These are phyloP conservation scores for Yarrowia sp. DNA, from an alignment of 805 yeast genomes.

Conservation along the genomic window DNA sequence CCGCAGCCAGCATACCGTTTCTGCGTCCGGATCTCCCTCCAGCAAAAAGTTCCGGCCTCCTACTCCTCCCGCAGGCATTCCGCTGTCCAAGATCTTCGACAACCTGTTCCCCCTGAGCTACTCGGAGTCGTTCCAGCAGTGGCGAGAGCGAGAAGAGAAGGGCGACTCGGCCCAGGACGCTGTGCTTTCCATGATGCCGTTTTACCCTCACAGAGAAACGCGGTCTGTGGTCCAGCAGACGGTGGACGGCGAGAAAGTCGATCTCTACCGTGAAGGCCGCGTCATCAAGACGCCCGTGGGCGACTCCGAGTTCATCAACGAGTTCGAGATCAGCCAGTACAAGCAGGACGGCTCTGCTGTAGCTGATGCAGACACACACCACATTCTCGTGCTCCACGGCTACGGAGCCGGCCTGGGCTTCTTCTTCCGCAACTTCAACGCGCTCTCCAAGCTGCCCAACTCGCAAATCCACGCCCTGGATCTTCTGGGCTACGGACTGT, in stretches of 20 bases:
- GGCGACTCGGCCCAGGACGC: constrained; percentile 44
- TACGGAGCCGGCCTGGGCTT: constrained; percentile 90
- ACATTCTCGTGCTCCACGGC: constrained; percentile 78
- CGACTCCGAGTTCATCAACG: constrained; percentile 60
- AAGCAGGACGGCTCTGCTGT: constrained; percentile 11
- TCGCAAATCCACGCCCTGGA: constrained; percentile 88
- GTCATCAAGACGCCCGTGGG: constrained; percentile 53
- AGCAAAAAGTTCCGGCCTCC: constrained; percentile 32
- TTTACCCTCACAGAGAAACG: constrained; percentile 35
- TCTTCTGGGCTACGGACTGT: constrained; percentile 84
- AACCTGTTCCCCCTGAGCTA: constrained; percentile 41
- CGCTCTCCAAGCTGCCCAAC: constrained; percentile 40
- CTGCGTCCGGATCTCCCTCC: not conserved
- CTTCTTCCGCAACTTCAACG: constrained; percentile 66
- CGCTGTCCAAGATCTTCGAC: constrained; percentile 34
- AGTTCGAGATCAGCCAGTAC: constrained; percentile 52
- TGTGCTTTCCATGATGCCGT: constrained; percentile 58
- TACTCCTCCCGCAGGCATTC: constrained; percentile 41
- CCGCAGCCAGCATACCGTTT: constrained; percentile 13
- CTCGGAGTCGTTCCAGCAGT: constrained; percentile 44
- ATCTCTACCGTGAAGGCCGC: constrained; percentile 33
- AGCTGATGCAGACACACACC: constrained; percentile 46
- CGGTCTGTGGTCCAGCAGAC: not conserved
- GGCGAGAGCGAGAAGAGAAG: constrained; percentile 43
- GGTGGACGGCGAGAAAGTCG: not conserved